phyloP scores from a whole-genome alignment of 306 rosid genomes.

The Pachyrhizus erosus region DNA sequence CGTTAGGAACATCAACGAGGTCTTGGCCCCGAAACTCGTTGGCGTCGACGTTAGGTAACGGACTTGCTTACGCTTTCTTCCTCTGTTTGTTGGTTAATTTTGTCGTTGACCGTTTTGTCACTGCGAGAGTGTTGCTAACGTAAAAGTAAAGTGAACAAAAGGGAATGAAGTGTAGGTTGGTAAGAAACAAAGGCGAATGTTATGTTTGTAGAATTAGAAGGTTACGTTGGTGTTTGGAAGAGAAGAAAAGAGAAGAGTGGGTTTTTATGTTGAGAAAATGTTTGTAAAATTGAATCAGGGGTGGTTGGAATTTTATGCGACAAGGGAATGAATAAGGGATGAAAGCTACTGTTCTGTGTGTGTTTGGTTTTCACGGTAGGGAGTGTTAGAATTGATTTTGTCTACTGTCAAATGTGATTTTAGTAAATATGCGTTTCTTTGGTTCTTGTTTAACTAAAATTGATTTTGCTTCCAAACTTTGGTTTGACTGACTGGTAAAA shows the following conservation, averaged over 20 bases:
- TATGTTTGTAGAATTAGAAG: not conserved
- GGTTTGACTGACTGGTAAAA: not conserved
- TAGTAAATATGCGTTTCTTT: not conserved
- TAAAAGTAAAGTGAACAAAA: not conserved
- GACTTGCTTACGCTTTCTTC: not conserved
- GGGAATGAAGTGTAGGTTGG: not conserved
- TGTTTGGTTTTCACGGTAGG: not conserved
- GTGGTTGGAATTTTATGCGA: no score
- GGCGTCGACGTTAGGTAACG: slow-evolving; percentile 88
- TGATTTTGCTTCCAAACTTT: not conserved
- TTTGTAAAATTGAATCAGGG: no score
- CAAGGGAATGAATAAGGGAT: not conserved
- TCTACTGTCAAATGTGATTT: not conserved
- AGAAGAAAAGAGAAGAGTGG: not conserved
- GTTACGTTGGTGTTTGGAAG: not conserved
- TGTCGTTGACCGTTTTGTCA: not conserved
- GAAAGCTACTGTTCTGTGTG: not conserved
- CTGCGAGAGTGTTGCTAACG: not conserved
- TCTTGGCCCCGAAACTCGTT: slow-evolving; percentile 81
- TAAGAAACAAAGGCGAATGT: not conserved
- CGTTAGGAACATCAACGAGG: slow-evolving; percentile 76
- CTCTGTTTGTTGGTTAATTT: not conserved
- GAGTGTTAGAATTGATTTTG: not conserved
- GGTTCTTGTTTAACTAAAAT: not conserved
- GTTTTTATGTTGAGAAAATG: not conserved